Evolutionary conservation across 2,329 filamentous ascomycete genomes (phyloP), one percentile per base, ranked within the genome.

Genomic region (Diaporthe vexans): DNA sequence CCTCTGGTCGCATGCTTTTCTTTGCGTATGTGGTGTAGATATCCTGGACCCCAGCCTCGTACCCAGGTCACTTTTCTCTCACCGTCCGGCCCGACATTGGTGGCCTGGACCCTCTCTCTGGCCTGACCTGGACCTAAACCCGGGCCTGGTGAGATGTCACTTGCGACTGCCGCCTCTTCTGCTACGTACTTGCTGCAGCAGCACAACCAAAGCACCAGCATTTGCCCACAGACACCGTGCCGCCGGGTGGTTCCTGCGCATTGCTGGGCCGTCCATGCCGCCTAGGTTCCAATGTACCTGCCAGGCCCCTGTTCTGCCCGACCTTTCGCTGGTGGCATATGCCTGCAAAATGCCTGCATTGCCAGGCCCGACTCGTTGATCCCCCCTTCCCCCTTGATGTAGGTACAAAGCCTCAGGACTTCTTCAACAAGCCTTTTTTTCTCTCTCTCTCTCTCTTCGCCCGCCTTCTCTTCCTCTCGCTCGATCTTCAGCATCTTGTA

Each of bases 371-470:
- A 67, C 63, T 67, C 63, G 73, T 65, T 63, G 37, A 52, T 72
- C 70, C 54, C 67, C 61, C 33, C 54, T 35, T 52, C 54, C 58
- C 43, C 48, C 54, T 63, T 76, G 74, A 75, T 75, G 74, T 76
- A 74, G 72, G 68, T 76, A 74, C 72, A 63, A 70, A 67, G 63
- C 37, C 63, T 67, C 63, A 52, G 63, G 63, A 67, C 46, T 67
- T 67, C 63, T 67, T 67, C 63, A 67, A 67, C 46, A 67, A 15
- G 40, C 40, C 13, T 43, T 7, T 43, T 43, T 43, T 13, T 13
- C n/a, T 2, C 6, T 17, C 40, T 43, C 33, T 52, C 24, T 52
- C 26, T 35, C 35, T 46, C 52, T 59, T 68, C 74, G 40, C 74
- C 69, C 69, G 46, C 69, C 69, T 40, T 10, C 43, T 46, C 57